phyloP scores from a whole-genome alignment of 768 basidiomycete species.

The Lactifluus volemus region DNA sequence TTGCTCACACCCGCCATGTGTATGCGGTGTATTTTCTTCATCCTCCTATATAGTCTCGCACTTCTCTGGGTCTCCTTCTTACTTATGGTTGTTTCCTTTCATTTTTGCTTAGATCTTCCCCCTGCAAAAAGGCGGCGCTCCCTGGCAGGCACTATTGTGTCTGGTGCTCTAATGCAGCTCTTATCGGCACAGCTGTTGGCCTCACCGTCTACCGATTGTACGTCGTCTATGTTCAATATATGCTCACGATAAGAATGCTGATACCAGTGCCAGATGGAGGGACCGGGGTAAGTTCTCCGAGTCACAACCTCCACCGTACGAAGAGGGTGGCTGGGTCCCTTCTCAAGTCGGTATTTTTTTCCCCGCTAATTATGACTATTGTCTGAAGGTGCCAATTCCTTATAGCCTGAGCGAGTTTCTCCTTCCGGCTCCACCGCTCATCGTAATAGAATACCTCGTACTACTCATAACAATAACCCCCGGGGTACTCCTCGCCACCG shows the following conservation, averaged over 20 bases:
- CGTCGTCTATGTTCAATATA: slow-evolving; percentile 27
- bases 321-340: slow-evolving; percentile 47
- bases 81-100: slow-evolving; percentile 24
- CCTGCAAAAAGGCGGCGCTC: slow-evolving; percentile 74
- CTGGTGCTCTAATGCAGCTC: slow-evolving; percentile 78
- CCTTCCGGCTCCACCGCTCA: slow-evolving; percentile 30
- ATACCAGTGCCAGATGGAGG: slow-evolving; percentile 49
- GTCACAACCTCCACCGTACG: slow-evolving; percentile 45
- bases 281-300: slow-evolving; percentile 56
- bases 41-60: slow-evolving; percentile 35
- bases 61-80: slow-evolving; percentile 17
- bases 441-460: slow-evolving; percentile 31
- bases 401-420: neutral
- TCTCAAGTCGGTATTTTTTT: neutral
- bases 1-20: slow-evolving; percentile 16
- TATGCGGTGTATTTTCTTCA: slow-evolving; percentile 26
- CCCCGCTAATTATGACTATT: neutral
- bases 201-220: slow-evolving; percentile 82
- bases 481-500: slow-evolving; percentile 34
- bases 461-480: slow-evolving; percentile 25
- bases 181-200: slow-evolving; percentile 82
- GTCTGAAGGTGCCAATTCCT: neutral
- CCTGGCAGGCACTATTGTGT: slow-evolving; percentile 74
- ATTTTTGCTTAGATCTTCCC: slow-evolving; percentile 50
- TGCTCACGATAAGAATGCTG: neutral